Percentiles rank a stretch among this genome's conserved stretches.
These are phyloP conservation scores for Piloderma croceum DNA, from an alignment of 768 basidiomycete species.

Conservation along the genomic window DNA sequence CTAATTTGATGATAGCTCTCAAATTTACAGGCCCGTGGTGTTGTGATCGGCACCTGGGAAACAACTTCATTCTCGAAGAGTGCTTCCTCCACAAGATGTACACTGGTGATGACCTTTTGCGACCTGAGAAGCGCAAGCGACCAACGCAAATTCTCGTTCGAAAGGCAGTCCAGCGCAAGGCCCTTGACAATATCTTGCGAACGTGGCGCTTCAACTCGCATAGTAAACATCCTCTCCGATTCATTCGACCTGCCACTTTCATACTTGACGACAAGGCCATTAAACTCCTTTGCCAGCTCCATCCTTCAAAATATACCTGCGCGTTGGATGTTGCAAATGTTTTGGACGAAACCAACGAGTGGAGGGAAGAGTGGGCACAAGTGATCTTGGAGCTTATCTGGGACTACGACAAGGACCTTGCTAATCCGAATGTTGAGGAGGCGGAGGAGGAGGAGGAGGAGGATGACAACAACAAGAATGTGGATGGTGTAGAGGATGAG, in stretches of 20 bases:
- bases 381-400: constrained; percentile 3
- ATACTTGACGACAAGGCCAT: constrained; percentile 13
- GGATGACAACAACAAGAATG: neutral
- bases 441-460: neutral
- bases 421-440: neutral
- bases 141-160: constrained; percentile 9
- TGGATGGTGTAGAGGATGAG: neutral
- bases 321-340: constrained; percentile 6
- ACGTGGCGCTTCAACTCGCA: constrained; percentile 14
- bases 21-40: constrained; percentile 5
- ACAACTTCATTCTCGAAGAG: neutral
- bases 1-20: no score
- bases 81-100: constrained; percentile 1
- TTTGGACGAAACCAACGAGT: constrained; percentile 17
- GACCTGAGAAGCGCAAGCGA: neutral
- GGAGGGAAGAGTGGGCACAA: constrained; percentile 17
- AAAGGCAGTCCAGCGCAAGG: constrained; percentile 6
- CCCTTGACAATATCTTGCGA: constrained; percentile 12
- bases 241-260: constrained; percentile 12
- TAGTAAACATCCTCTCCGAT: constrained; percentile 4
- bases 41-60: neutral
- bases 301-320: constrained; percentile 3
- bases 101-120: neutral
- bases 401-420: neutral
- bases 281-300: constrained; percentile 9